A percentile compares a stretch with the other conserved stretches of the same genome.
Conservation (phyloP, 2,329 filamentous ascomycete genomes). For the Colletotrichum horii region DNA sequence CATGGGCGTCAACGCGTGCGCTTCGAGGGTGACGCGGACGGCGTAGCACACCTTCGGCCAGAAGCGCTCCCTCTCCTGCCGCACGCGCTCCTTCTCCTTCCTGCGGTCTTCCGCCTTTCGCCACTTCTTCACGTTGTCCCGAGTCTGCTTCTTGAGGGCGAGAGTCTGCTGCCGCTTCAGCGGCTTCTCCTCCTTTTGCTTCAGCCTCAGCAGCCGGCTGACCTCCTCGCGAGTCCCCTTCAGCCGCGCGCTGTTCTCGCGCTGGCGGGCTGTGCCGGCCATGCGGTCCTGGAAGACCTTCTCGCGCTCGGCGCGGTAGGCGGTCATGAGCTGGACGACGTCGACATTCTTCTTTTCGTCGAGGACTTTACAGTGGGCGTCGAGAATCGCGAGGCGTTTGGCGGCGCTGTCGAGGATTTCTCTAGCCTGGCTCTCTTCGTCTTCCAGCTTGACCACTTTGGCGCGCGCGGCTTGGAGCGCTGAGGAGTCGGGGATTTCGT, state of each 20-base stretch:
- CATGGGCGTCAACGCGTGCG: slow-evolving; percentile 42
- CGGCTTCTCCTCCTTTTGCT: background rate
- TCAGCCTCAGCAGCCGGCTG: slow-evolving; percentile 27
- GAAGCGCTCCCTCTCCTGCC: slow-evolving; percentile 47
- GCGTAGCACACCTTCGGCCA: slow-evolving; percentile 57
- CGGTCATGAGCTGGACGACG: slow-evolving; percentile 42
- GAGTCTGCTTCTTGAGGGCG: slow-evolving; percentile 11
- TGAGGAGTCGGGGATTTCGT: slow-evolving; percentile 19
- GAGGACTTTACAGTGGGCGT: slow-evolving; percentile 42
- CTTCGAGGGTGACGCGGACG: slow-evolving; percentile 57
- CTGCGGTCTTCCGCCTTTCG: slow-evolving; percentile 35
- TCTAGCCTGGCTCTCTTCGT: slow-evolving; percentile 31
- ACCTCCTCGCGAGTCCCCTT: slow-evolving; percentile 35
- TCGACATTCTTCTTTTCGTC: slow-evolving; percentile 36
- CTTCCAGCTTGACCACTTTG: slow-evolving; percentile 33
- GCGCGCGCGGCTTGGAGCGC: slow-evolving; percentile 32
- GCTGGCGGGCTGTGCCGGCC: slow-evolving; percentile 32
- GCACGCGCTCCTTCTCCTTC: slow-evolving; percentile 50
- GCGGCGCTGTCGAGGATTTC: slow-evolving; percentile 38
- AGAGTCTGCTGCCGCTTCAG: background rate
- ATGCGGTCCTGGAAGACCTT: slow-evolving; percentile 47
- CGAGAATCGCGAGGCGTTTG: slow-evolving; percentile 45
- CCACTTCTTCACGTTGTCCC: slow-evolving; percentile 35
- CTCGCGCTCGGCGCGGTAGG: slow-evolving; percentile 47
- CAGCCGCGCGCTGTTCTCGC: slow-evolving; percentile 34